A percentile compares a stretch with the other conserved stretches of the same genome.
Conservation (phyloP, 2,329 filamentous ascomycete genomes). For the Samsoniella hepiali region DNA sequence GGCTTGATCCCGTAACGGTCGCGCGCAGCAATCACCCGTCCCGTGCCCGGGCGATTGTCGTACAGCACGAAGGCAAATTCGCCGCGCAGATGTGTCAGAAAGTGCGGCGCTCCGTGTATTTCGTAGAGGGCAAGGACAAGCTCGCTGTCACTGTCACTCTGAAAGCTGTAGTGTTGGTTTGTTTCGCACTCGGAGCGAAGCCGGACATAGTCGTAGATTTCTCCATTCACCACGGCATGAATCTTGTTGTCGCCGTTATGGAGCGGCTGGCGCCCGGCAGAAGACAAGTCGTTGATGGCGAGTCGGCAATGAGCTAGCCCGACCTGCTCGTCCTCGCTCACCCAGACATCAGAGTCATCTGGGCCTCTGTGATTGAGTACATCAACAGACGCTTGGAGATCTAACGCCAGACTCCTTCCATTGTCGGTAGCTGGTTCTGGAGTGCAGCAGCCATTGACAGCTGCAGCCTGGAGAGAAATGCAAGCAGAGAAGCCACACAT, state of each 20-base stretch:
- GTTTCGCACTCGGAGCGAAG: slow-evolving; percentile 36
- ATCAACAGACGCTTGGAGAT: no score
- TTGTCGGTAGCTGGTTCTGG: no score
- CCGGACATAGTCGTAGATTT: slow-evolving; percentile 53
- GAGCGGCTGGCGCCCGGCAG: slow-evolving; percentile 46
- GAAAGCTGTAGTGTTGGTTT: slow-evolving; percentile 42
- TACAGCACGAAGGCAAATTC: slow-evolving; percentile 29
- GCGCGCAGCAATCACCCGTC: slow-evolving; percentile 42
- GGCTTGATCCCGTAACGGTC: slow-evolving; percentile 59
- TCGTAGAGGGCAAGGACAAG: slow-evolving; percentile 45
- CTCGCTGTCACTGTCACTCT: slow-evolving; percentile 47
- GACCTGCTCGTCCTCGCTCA: neutral
- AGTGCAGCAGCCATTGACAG: no score
- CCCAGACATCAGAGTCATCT: neutral
- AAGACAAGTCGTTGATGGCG: slow-evolving; percentile 50
- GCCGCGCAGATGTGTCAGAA: slow-evolving; percentile 1
- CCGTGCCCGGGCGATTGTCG: slow-evolving; percentile 36
- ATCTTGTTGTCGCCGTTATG: slow-evolving; percentile 35
- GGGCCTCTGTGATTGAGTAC: neutral
- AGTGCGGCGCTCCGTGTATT: neutral
- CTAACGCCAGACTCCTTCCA: no score
- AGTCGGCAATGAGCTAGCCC: slow-evolving; percentile 49
- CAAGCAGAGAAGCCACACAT: no score
- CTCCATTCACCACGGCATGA: slow-evolving; percentile 58
- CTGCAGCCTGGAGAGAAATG: no score